Percentiles rank a stretch among this genome's conserved stretches.
Evolutionary conservation across 257 asterid genomes (phyloP).

Genomic region (Salvia rosmarinus): DNA sequence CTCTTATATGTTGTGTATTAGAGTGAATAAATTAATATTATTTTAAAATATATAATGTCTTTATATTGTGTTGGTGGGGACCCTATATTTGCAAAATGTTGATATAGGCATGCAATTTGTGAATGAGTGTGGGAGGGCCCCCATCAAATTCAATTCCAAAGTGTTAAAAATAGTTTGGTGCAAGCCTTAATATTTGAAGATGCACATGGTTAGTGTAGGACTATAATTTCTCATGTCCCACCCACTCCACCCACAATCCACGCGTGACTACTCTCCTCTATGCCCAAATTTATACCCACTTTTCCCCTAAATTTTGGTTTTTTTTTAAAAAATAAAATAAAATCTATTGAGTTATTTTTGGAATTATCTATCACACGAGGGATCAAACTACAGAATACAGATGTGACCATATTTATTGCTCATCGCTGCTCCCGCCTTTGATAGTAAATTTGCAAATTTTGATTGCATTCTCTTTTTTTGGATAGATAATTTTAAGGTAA

Average conservation of each 20-base stretch:
- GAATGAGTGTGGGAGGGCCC: conserved; percentile 26
- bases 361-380: neutral
- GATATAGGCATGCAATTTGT: conserved; percentile 39
- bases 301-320: neutral
- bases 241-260: conserved; percentile 62
- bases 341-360: neutral
- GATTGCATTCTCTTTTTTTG: no score
- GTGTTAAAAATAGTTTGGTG: conserved; percentile 32
- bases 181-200: conserved; percentile 25
- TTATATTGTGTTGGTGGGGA: conserved; percentile 10
- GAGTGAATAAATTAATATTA: neutral
- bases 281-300: neutral
- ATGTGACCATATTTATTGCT: no score
- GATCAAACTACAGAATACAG: conserved; percentile 14
- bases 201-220: conserved; percentile 50
- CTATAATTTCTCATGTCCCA: conserved; percentile 50
- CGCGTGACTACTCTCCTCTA: conserved; percentile 44
- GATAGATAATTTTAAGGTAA: no score
- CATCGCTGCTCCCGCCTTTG: no score
- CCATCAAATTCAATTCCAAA: neutral
- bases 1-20: neutral
- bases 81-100: neutral
- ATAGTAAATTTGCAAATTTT: neutral
- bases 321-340: no score
- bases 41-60: neutral